Base-by-base conservation (phyloP, 805 yeast genomes). In the Schizosaccharomyces cryophilus region DNA sequence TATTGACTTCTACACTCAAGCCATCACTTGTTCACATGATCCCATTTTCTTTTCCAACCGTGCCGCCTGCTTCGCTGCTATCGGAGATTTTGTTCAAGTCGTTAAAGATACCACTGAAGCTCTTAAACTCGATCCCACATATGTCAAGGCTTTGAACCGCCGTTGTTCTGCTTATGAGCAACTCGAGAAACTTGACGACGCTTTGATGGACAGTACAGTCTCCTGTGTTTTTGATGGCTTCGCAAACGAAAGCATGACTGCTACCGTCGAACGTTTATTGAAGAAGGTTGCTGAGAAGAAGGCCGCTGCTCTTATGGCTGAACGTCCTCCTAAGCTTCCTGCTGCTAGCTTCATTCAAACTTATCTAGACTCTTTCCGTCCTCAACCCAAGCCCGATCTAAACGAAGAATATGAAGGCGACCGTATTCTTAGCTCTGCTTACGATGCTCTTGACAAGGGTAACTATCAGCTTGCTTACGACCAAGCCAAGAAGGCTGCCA, bases 31-130 rank as follows among this genome's bases (percentile, higher is more conserved):
- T 69, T 73, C 77, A 66, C 64, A 64, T 54, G 96, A 93, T 72
- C 88, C 96, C 4, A 85, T 89, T 42, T 93, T 79, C 74, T 90
- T 83, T 74, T 87, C 96, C 64, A 93, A 93, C 77, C 82, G 96
- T 73, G 88, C 97, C 35, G 98, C 98, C 19, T 90, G 96, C 73
- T 85, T 85, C 73, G 85, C 89, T 60, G 87, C 94, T 7, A 75
- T 86, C 66, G 80, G 82, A 65, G 80, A 88, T 64, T 82, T 80
- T 70, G 87, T 86, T 67, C 83, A 87, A 70, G 95, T 89, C 58
- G 78, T 93, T 64, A 85, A 81, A 66, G 96, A 88, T 71, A 85
- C 96, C 62, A 80, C 95, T 24, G 79, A 78, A 64, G 98, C 97
- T 35, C 78, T 93, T 67, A 78, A 81, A 67, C 74, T 90, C 67